Evolutionary conservation across 1,139 yeast genomes (phyloP).

Genomic region (Yamadazyma sp.): DNA sequence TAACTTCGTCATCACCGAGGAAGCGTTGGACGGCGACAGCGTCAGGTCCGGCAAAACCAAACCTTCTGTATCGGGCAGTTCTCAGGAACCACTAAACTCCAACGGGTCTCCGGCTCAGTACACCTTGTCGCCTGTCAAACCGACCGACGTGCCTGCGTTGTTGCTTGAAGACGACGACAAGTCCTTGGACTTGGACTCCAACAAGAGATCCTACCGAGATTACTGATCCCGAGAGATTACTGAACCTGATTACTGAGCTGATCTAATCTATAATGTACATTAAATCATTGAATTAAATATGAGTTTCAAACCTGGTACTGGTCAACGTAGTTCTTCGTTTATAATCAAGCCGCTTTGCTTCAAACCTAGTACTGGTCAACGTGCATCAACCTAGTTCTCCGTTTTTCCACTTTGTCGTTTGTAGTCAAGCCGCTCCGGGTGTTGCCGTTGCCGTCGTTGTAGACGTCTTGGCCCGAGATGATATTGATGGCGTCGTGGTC

Average conservation of each 20-base stretch:
- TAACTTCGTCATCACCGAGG: conserved; percentile 33
- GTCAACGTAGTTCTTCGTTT: conserved; percentile 37
- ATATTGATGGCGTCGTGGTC: conserved; percentile 38
- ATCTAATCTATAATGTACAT: conserved; percentile 7
- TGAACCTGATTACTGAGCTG: too few relatives aligned
- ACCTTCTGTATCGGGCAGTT: not conserved
- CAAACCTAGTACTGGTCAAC: conserved; percentile 20
- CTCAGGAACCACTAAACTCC: conserved; percentile 4
- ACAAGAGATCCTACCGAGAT: conserved; percentile 11
- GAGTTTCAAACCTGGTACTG: not conserved
- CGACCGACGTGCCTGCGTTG: not conserved
- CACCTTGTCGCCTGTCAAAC: conserved; percentile 1
- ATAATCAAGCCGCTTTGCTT: conserved; percentile 23
- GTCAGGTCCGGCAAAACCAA: not conserved
- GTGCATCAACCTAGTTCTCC: conserved; percentile 44
- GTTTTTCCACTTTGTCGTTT: conserved; percentile 41
- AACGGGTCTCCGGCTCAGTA: not conserved
- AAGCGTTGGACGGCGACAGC: conserved; percentile 15
- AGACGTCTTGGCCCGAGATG: conserved; percentile 25
- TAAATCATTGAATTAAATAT: not conserved
- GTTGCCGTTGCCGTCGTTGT: conserved; percentile 24
- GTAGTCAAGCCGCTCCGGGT: conserved; percentile 24
- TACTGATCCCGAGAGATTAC: too few relatives aligned
- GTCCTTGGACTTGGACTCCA: conserved; percentile 1
- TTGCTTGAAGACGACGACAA: conserved; percentile 1